phyloP scores from a whole-genome alignment of 176 grass and related monocot species.

The barley (Hordeum vulgare) region MorexV3_pseudomolecules_assembly NC_058524.1:2544040-2544539 shows the following conservation, averaged over 20 bases:
- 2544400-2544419: constrained; percentile 71
- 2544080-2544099: constrained; percentile 67
- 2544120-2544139: constrained; percentile 77
- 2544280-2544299: constrained; percentile 55
- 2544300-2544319: constrained; percentile 80
- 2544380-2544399: constrained; percentile 53
- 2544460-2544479: constrained; percentile 64
- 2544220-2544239: constrained; percentile 60
- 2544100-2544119: constrained; percentile 63
- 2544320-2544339: constrained; percentile 66
- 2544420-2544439: constrained; percentile 53
- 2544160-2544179: constrained; percentile 73
- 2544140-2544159: constrained; percentile 80
- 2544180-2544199: constrained; percentile 74
- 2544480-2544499: constrained; percentile 64
- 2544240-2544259: constrained; percentile 44
- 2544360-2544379: constrained; percentile 41
- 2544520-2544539: constrained; percentile 62
- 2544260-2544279: constrained; percentile 40
- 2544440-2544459: constrained; percentile 67
- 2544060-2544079: constrained; percentile 78
- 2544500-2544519: constrained; percentile 89
- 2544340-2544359: constrained; percentile 71
- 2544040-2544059: constrained; percentile 89
- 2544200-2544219: constrained; percentile 61